These are phyloP conservation scores for Lodderomyces beijingensis DNA, from an alignment of 1,139 yeast genomes.

Conservation along the genomic window DNA sequence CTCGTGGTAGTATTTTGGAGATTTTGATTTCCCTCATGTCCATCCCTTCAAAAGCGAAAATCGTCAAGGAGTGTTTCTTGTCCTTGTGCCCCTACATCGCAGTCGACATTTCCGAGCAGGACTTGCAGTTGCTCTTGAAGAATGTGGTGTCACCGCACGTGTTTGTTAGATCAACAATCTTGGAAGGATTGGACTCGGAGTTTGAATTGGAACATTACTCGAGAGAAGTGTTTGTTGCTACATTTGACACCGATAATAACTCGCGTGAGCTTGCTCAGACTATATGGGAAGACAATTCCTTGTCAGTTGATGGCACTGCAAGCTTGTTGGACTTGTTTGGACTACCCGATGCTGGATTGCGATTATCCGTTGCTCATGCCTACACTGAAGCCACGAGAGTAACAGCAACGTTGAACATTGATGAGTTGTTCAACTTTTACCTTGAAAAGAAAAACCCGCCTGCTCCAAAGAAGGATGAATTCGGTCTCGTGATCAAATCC, in stretches of 20 bases:
- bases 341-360: conserved; percentile 55
- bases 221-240: conserved; percentile 73
- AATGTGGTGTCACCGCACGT: conserved; percentile 58
- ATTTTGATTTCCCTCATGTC: conserved; percentile 65
- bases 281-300: conserved; percentile 79
- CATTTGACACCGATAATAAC: conserved; percentile 66
- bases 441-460: conserved; percentile 68
- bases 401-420: conserved; percentile 30
- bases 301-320: conserved; percentile 42
- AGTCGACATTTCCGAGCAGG: conserved; percentile 50
- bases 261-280: conserved; percentile 68
- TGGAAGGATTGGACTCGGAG: conserved; percentile 84
- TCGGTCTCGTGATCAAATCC: conserved; percentile 69
- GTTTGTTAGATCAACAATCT: conserved; percentile 71
- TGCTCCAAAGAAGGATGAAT: conserved; percentile 68
- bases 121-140: conserved; percentile 56
- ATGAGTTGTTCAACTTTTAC: conserved; percentile 51
- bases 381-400: conserved; percentile 30
- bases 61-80: conserved; percentile 77
- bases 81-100: conserved; percentile 75
- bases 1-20: conserved; percentile 60
- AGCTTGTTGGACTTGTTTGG: conserved; percentile 50
- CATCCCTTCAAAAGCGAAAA: conserved; percentile 72
- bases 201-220: conserved; percentile 66
- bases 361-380: conserved; percentile 58